Evolutionary conservation across 805 yeast genomes (phyloP), one percentile per base, ranked within the genome.

Genomic region (Candida insectalens): DNA sequence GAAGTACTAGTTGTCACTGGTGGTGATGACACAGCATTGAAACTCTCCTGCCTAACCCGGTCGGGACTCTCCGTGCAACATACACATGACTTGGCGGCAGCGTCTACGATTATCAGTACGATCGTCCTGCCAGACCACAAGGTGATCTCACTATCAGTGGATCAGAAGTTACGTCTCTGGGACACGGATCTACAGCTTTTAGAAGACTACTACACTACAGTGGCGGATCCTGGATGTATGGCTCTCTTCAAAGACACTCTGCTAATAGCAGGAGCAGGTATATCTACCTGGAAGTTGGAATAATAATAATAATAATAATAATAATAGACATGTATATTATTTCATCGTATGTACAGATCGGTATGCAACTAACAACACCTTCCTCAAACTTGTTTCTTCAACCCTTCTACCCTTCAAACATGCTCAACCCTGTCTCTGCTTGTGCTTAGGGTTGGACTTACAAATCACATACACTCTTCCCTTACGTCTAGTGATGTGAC

Each of bases 391-490:
- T n/a, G n/a, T n/a, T n/a, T n/a, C n/a, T n/a, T n/a, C n/a, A n/a
- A n/a, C n/a, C n/a, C n/a, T n/a, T n/a, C n/a, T n/a, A n/a, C n/a
- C n/a, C n/a, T n/a, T n/a, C 6, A 27, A n/a, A 10, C 10, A 12
- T 6, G 5, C 20, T 31, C 23, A 78, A 46, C 84, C 84, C 59
- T 84, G 95, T 59, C 95, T 83, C 60, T 88, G 96, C 61, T 88
- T 88, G 60, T 88, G 97, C 55, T 84, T 85, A 42, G 87, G 85
- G 55, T 88, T 84, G 31, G 92, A 68, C 57, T 88, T 92, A 68
- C 98, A 89, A 54, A 83, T 79, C 26, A 92, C 95, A 44, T 84
- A 85, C 9, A 88, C 89, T 50, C 92, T 71, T 27, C 98, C 98
- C 62, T 88, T 92, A 60, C 97, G 80, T 60, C 94, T 81, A 8